Evolutionary conservation across 805 yeast species (phyloP), one percentile per base, ranked within the genome.

Genomic region (Priceomyces melissophilus): DNA sequence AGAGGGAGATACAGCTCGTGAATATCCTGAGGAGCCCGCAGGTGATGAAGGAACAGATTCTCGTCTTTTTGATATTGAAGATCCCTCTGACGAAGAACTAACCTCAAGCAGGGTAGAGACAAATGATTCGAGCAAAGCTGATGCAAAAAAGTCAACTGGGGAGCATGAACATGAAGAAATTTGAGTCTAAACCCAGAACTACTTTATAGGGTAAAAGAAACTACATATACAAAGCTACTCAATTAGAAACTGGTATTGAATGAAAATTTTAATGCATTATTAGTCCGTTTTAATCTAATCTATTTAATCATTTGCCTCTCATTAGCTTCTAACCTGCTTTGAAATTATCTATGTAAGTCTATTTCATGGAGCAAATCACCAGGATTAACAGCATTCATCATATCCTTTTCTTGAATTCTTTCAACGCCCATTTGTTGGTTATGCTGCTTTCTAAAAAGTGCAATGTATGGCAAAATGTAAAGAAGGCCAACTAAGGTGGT

Each of bases 371-470:
- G 47, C 45, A 70, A 60, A 25, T 69, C 72, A 35, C 63, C 64
- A 3, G 75, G 75, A 42, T 67, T 66, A 9, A 70, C 70, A 4
- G 70, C 65, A 30, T 65, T 55, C 65, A 68, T 61, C 73, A 69
- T 69, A 16, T 70, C 75, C 37, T 60, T 65, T 47, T 70, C 75
- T 17, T 63, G 62, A 27, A 69, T 66, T 50, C 75, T 54, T 45
- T 65, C 65, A 35, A 46, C 42, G 13, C 30, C 30, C 10, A 41
- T 51, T 2, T 42, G 38, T n/a, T 49, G 53, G 3, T 47, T 42
- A 8, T 50, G 56, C 16, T 49, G 45, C 33, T 48, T 56, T 37
- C 55, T 63, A 46, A 67, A 61, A 28, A 70, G 54, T 27, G 56
- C 49, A 37, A 61, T 61, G 42, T 60, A 61, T 3, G 75, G 75